These are phyloP conservation scores for Xylaria flabelliformis DNA, from an alignment of 495 filamentous ascomycete species.

Conservation along the genomic window DNA sequence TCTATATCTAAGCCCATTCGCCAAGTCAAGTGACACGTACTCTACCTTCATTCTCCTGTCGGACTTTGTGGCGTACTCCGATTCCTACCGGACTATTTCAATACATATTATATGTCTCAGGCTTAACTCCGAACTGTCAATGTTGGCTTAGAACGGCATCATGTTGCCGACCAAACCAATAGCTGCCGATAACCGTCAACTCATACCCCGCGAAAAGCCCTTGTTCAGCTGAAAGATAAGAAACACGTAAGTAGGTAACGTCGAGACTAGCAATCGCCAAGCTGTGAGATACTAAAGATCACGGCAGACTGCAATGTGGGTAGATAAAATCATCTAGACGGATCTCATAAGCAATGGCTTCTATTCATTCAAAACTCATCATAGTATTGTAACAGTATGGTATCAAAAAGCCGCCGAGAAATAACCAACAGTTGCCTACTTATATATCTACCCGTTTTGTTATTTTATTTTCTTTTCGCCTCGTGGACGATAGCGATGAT, in stretches of 20 bases:
- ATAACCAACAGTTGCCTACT: slow-evolving; percentile 20
- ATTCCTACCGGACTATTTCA: background rate
- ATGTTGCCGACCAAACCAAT: background rate
- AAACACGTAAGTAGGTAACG: background rate
- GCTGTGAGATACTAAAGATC: background rate
- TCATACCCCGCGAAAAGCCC: background rate
- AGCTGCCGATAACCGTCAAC: background rate
- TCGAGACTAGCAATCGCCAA: background rate
- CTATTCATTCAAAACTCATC: slow-evolving; percentile 19
- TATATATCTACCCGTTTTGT: slow-evolving; percentile 12
- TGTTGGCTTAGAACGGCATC: background rate
- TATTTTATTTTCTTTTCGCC: slow-evolving; percentile 54
- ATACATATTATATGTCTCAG: background rate
- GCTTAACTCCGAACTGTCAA: background rate
- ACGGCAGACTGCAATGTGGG: background rate
- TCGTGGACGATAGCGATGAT: slow-evolving; percentile 84
- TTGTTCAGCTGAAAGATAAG: background rate
- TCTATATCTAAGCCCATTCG: slow-evolving; percentile 8
- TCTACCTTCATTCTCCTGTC: background rate
- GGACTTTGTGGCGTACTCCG: background rate
- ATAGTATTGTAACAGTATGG: slow-evolving; percentile 28
- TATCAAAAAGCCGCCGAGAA: slow-evolving; percentile 28
- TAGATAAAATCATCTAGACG: background rate
- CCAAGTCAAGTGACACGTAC: slow-evolving; percentile 15
- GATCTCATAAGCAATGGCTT: slow-evolving; percentile 2